phyloP scores from a whole-genome alignment of 2,329 filamentous ascomycete genomes.

The Dendrostoma leiphaemia region DNA sequence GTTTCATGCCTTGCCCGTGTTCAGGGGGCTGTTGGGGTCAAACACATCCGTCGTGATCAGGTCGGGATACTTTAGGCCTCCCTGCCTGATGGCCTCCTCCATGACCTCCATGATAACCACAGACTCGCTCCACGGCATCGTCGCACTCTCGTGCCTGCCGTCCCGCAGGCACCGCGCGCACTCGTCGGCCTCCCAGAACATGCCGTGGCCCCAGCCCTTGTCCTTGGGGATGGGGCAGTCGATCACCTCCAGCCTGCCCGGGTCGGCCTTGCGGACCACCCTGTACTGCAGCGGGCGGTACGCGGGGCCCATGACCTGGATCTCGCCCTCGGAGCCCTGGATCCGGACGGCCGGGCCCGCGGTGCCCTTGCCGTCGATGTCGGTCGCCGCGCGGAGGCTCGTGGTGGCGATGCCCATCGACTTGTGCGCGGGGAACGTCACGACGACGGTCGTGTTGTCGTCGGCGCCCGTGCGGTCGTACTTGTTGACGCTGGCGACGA shows the following conservation, averaged over 20 bases:
- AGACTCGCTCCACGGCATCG: conserved; percentile 72
- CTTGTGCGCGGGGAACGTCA: conserved; percentile 68
- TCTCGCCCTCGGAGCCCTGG: conserved; percentile 77
- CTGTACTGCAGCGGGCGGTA: conserved; percentile 67
- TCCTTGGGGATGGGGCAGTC: conserved; percentile 54
- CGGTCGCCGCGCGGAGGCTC: conserved; percentile 58
- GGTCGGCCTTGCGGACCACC: conserved; percentile 54
- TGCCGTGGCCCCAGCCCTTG: conserved; percentile 66
- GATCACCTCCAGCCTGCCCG: conserved; percentile 47
- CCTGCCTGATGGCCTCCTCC: conserved; percentile 54
- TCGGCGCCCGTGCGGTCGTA: conserved; percentile 71
- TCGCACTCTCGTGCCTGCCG: conserved; percentile 71
- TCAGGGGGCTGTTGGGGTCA: conserved; percentile 60
- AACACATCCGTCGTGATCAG: conserved; percentile 56
- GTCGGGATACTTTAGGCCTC: conserved; percentile 52
- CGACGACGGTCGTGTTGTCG: conserved; percentile 73
- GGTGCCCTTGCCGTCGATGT: conserved; percentile 59
- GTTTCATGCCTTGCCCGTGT: conserved; percentile 43
- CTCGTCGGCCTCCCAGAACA: conserved; percentile 62
- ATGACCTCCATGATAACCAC: conserved; percentile 79
- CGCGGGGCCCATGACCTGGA: conserved; percentile 72
- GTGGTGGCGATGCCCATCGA: conserved; percentile 73
- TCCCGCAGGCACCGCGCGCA: conserved; percentile 57
- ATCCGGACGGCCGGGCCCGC: conserved; percentile 71
- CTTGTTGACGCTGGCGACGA: conserved; percentile 68